These are phyloP conservation scores for Asterionellopsis glacialis DNA, from an alignment of 108 stramenopile genomes.

Conservation along the genomic window DNA sequence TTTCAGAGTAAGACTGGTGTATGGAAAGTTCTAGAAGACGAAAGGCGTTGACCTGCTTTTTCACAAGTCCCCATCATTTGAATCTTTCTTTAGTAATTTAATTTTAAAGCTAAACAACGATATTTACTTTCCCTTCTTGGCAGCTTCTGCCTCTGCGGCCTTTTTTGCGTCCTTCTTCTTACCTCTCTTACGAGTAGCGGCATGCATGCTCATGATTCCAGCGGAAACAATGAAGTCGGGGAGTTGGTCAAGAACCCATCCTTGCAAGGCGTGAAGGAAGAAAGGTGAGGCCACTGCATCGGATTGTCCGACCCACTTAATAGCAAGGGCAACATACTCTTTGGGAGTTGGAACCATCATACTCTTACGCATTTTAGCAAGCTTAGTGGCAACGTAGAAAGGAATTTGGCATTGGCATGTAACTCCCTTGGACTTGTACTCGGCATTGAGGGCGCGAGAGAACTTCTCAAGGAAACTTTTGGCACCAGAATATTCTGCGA, in stretches of 20 bases:
- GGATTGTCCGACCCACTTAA: slow-evolving; percentile 81
- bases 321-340: slow-evolving; percentile 71
- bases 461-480: slow-evolving; percentile 96
- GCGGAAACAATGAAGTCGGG: slow-evolving; percentile 63
- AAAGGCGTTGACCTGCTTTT: slow-evolving; percentile 1
- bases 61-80: no score
- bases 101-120: no score
- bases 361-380: slow-evolving; percentile 93
- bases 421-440: slow-evolving; percentile 84
- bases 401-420: slow-evolving; percentile 96
- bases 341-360: slow-evolving; percentile 86
- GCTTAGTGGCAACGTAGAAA: slow-evolving; percentile 95
- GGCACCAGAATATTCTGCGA: slow-evolving; percentile 94
- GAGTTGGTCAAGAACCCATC: slow-evolving; percentile 74
- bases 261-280: slow-evolving; percentile 91
- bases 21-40: slow-evolving; percentile 45
- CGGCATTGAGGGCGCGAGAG: slow-evolving; percentile 88
- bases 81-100: no score
- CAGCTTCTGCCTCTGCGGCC: slow-evolving; percentile 26
- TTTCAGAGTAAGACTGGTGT: slow-evolving; percentile 70
- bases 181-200: slow-evolving; percentile 85
- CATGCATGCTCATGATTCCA: slow-evolving; percentile 85
- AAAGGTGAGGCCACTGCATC: slow-evolving; percentile 84
- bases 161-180: slow-evolving; percentile 86
- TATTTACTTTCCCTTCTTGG: no score